These are phyloP conservation scores for Clausena lansium DNA, from an alignment of 345 rosid genomes.

Conservation along the genomic window DNA sequence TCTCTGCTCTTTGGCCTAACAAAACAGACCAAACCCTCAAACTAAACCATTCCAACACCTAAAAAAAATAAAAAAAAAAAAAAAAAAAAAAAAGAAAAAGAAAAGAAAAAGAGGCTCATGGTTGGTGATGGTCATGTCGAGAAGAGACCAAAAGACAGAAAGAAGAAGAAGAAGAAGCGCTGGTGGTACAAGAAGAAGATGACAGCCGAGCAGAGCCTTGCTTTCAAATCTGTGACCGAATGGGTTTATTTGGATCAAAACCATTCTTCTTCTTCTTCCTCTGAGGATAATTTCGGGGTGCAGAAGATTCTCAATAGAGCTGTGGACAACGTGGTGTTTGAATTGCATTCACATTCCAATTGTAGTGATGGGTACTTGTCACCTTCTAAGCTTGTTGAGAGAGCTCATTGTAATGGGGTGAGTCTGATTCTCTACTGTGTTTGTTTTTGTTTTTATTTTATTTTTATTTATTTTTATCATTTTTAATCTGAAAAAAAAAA, in stretches of 20 bases:
- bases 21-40: no score
- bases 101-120: constrained; percentile 5
- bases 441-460: background rate
- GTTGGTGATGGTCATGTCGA: constrained; percentile 1
- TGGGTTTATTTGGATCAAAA: constrained; percentile 60
- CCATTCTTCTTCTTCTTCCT: constrained; percentile 28
- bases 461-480: no score
- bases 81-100: background rate
- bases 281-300: constrained; percentile 60
- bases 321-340: constrained; percentile 58
- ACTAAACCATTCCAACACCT: no score
- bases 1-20: background rate
- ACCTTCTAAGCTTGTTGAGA: constrained; percentile 87
- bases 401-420: constrained; percentile 87
- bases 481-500: background rate
- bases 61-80: no score
- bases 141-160: constrained; percentile 41
- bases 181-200: constrained; percentile 67
- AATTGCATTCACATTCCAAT: constrained; percentile 89
- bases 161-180: constrained; percentile 71
- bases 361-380: constrained; percentile 90
- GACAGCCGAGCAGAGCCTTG: constrained; percentile 65
- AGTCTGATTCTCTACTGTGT: constrained; percentile 18
- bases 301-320: constrained; percentile 35
- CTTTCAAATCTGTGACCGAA: constrained; percentile 62